Evolutionary conservation across 2,329 filamentous ascomycete genomes (phyloP).

Genomic region (Fusarium acutatum): DNA sequence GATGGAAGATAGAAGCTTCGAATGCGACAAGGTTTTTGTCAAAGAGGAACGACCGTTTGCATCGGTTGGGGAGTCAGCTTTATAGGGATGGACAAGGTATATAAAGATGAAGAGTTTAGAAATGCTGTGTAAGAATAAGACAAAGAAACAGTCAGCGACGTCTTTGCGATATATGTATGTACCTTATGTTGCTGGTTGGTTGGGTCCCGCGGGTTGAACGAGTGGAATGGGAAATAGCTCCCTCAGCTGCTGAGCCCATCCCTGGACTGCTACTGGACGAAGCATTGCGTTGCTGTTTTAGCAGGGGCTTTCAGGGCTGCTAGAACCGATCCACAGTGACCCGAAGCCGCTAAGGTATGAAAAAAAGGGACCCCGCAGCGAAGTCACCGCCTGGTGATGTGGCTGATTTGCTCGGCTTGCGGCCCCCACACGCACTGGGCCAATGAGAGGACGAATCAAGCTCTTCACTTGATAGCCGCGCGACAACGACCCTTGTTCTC

Average conservation of each 20-base stretch:
- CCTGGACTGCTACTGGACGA: slow-evolving; percentile 14
- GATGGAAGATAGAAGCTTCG: slow-evolving; percentile 4
- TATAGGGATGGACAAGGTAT: not conserved
- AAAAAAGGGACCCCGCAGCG: slow-evolving; percentile 33
- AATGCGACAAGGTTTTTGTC: slow-evolving; percentile 10
- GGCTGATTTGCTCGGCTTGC: slow-evolving; percentile 40
- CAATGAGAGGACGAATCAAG: slow-evolving; percentile 25
- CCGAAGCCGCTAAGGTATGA: slow-evolving; percentile 34
- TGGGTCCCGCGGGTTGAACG: slow-evolving; percentile 24
- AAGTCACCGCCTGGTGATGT: slow-evolving; percentile 36
- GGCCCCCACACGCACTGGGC: slow-evolving; percentile 26
- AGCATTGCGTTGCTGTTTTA: slow-evolving; percentile 6
- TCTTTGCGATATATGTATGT: slow-evolving; percentile 42
- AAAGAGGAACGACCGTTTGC: not conserved
- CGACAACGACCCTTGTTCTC: slow-evolving; percentile 36
- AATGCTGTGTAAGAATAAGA: slow-evolving; percentile 18
- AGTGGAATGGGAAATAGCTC: slow-evolving; percentile 26
- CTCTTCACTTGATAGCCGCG: slow-evolving; percentile 36
- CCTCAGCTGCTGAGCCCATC: slow-evolving; percentile 24
- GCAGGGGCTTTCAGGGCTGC: slow-evolving; percentile 36
- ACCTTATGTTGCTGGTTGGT: slow-evolving; percentile 35
- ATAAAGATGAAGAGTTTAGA: not conserved
- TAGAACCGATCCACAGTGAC: slow-evolving; percentile 31
- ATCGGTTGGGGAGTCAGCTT: not conserved
- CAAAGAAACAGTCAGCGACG: slow-evolving; percentile 31